phyloP scores from a whole-genome alignment of 2,329 filamentous ascomycete genomes.

The Grosmannia penicillata region DNA sequence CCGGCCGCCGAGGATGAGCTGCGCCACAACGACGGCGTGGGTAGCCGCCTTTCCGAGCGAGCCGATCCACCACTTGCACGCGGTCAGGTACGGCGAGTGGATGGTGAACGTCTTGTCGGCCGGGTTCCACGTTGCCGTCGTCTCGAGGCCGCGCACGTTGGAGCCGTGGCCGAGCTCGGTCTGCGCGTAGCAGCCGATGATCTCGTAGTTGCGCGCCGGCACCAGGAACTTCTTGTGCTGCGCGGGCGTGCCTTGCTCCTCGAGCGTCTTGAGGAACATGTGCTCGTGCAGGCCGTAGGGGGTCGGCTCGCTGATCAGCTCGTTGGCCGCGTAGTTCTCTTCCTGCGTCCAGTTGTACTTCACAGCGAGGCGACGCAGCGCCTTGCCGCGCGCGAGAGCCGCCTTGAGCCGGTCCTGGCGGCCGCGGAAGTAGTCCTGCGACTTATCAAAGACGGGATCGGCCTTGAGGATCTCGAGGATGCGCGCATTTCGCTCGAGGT shows the following conservation, averaged over 20 bases:
- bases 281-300: constrained; percentile 55
- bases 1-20: constrained; percentile 55
- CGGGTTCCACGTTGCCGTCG: constrained; percentile 58
- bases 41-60: constrained; percentile 63
- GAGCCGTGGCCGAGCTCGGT: constrained; percentile 69
- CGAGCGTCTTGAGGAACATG: constrained; percentile 40
- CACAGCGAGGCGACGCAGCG: constrained; percentile 48
- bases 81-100: constrained; percentile 58
- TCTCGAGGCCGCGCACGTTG: constrained; percentile 60
- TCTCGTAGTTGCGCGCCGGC: constrained; percentile 52
- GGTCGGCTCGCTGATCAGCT: constrained; percentile 57
- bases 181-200: constrained; percentile 68
- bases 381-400: constrained; percentile 56
- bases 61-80: constrained; percentile 78
- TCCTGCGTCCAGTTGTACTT: constrained; percentile 53
- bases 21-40: constrained; percentile 65
- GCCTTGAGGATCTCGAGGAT: constrained; percentile 50
- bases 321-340: constrained; percentile 49
- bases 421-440: constrained; percentile 61
- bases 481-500: constrained; percentile 41
- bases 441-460: constrained; percentile 64
- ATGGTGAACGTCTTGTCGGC: constrained; percentile 61
- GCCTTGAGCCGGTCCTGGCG: constrained; percentile 54
- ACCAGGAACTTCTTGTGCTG: constrained; percentile 62
- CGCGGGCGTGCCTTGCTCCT: constrained; percentile 56